phyloP scores from a whole-genome alignment of 2,329 filamentous ascomycete species.

The Neocatenulostroma microsporum region DNA sequence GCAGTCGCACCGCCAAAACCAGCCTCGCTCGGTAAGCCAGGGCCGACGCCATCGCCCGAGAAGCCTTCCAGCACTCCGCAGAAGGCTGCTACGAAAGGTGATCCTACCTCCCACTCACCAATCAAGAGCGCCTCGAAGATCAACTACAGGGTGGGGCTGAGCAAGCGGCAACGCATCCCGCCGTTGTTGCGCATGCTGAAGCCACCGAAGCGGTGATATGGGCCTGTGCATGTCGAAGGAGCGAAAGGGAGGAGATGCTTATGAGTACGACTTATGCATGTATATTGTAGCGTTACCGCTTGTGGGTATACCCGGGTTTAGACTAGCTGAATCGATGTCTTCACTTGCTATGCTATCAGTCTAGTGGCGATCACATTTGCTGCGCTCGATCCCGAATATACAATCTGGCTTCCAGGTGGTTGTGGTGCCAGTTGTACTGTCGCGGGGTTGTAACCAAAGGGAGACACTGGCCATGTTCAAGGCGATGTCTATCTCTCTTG shows the following conservation, averaged over 20 bases:
- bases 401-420: too few species aligned
- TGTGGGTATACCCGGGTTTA: too few species aligned
- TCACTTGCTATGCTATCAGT: too few species aligned
- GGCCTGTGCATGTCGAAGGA: conserved; percentile 22
- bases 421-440: too few species aligned
- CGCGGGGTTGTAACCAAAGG: too few species aligned
- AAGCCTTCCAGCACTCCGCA: conserved; percentile 5
- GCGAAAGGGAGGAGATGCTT: background rate
- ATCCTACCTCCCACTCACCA: conserved; percentile 17
- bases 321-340: too few species aligned
- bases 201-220: conserved; percentile 8
- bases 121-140: conserved; percentile 27
- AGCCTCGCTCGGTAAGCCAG: conserved; percentile 1
- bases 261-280: too few species aligned
- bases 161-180: conserved; percentile 41
- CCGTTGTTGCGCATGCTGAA: conserved; percentile 32
- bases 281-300: too few species aligned
- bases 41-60: conserved; percentile 11
- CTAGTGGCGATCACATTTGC: too few species aligned
- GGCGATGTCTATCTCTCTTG: too few species aligned
- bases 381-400: too few species aligned
- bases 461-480: too few species aligned
- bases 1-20: conserved; percentile 3
- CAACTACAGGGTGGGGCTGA: conserved; percentile 42
- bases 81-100: conserved; percentile 14